Percentiles rank a stretch among this genome's conserved stretches.
Conservation (phyloP, 2,329 filamentous ascomycete species). For the Claviceps pazoutovae region DNA sequence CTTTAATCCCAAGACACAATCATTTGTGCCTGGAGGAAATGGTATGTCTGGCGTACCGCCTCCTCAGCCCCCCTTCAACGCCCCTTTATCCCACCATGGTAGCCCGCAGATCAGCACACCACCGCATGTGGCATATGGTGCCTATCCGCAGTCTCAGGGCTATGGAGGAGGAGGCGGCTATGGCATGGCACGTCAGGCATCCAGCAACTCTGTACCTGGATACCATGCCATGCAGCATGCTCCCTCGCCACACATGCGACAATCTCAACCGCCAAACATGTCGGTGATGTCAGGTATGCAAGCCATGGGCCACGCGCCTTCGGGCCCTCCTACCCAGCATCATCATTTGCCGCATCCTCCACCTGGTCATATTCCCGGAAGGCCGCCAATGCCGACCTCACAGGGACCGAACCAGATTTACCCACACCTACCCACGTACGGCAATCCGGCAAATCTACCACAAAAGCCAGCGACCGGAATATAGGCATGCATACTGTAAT, state of each 20-base stretch:
- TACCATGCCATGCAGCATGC: slow-evolving; percentile 32
- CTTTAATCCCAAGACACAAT: slow-evolving; percentile 90
- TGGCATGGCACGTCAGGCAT: slow-evolving; percentile 42
- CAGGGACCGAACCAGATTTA: slow-evolving; percentile 32
- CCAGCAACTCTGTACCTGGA: slow-evolving; percentile 37
- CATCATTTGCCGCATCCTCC: slow-evolving; percentile 31
- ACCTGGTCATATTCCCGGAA: slow-evolving; percentile 30
- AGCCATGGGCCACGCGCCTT: slow-evolving; percentile 24
- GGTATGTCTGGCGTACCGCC: slow-evolving; percentile 35
- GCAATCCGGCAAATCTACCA: slow-evolving; percentile 45
- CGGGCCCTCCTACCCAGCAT: slow-evolving; percentile 13
- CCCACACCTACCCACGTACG: slow-evolving; percentile 40
- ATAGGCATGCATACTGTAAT: slow-evolving; percentile 22
- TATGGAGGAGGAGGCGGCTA: slow-evolving; percentile 35
- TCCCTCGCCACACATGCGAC: slow-evolving; percentile 17
- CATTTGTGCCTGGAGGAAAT: slow-evolving; percentile 59
- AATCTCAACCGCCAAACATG: slow-evolving; percentile 5
- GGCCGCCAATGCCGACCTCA: slow-evolving; percentile 28
- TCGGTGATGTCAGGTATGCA: slow-evolving; percentile 9
- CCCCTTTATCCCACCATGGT: slow-evolving; percentile 34
- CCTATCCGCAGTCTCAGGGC: slow-evolving; percentile 33
- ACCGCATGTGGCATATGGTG: slow-evolving; percentile 35
- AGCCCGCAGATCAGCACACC: slow-evolving; percentile 40
- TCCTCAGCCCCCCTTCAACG: slow-evolving; percentile 33
- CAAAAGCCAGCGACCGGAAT: slow-evolving; percentile 42